A percentile compares a stretch with the other conserved stretches of the same genome.
phyloP scores from a whole-genome alignment of 2,329 filamentous ascomycete species.

The Colletotrichum shisoi region DNA sequence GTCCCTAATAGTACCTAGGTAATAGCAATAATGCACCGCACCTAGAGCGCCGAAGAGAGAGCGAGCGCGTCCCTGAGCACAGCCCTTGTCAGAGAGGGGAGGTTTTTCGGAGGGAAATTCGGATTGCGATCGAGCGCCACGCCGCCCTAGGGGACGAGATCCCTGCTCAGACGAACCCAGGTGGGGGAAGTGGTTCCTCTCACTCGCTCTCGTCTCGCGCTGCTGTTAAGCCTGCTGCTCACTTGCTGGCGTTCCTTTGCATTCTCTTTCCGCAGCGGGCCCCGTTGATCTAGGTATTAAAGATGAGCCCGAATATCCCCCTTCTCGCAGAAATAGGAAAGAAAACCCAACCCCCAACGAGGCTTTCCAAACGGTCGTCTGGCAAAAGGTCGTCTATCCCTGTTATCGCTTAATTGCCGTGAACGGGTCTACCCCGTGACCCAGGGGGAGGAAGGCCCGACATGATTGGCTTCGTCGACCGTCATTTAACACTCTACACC shows the following conservation, averaged over 20 bases:
- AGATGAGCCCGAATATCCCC: background rate
- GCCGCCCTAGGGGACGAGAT: constrained; percentile 24
- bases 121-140: constrained; percentile 37
- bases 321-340: background rate
- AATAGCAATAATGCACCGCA: background rate
- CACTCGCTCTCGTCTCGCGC: background rate
- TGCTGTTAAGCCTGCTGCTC: background rate
- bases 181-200: constrained; percentile 25
- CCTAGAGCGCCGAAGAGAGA: constrained; percentile 10
- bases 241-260: constrained; percentile 1
- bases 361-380: constrained; percentile 6
- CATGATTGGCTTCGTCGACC: constrained; percentile 16
- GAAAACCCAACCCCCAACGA: background rate
- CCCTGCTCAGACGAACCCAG: constrained; percentile 37
- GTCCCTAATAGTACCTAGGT: background rate
- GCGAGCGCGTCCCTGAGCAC: constrained; percentile 11
- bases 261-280: constrained; percentile 7
- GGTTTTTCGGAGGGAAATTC: constrained; percentile 32
- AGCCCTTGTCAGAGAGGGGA: background rate
- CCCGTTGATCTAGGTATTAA: background rate
- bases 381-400: background rate
- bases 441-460: background rate
- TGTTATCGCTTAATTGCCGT: constrained; percentile 30
- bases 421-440: background rate
- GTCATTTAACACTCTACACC: background rate